These are phyloP conservation scores for Chlamydomonas incerta DNA, from an alignment of 139 green algal species.

Conservation along the genomic window DNA sequence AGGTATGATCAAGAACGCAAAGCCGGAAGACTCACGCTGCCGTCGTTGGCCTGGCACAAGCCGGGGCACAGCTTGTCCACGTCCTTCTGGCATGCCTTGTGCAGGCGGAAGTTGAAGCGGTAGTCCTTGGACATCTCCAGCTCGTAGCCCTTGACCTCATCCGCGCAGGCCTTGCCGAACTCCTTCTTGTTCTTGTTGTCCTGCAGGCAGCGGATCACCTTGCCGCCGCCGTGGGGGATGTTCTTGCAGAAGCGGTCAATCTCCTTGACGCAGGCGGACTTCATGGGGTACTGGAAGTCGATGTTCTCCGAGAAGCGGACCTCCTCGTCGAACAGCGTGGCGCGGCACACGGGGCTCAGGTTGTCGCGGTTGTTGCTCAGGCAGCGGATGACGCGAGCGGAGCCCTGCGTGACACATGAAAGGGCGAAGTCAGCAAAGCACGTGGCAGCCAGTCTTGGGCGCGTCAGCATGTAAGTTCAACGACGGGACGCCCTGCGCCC, in stretches of 20 bases:
- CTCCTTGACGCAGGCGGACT: slow-evolving; percentile 77
- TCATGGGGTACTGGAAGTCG: slow-evolving; percentile 88
- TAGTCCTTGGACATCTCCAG: slow-evolving; percentile 79
- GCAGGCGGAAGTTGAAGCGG: slow-evolving; percentile 89
- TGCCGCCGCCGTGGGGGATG: slow-evolving; percentile 78
- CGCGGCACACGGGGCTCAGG: slow-evolving; percentile 71
- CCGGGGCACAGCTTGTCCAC: slow-evolving; percentile 74
- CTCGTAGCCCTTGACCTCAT: slow-evolving; percentile 79
- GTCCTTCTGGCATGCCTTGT: slow-evolving; percentile 80
- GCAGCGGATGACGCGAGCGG: slow-evolving; percentile 85
- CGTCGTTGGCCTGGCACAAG: slow-evolving; percentile 59
- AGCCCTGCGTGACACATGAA: too few relatives aligned
- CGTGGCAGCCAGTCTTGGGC: too few relatives aligned
- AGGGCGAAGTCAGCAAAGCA: too few relatives aligned
- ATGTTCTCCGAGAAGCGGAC: slow-evolving; percentile 78
- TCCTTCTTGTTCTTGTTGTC: slow-evolving; percentile 73
- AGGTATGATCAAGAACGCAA: too few relatives aligned
- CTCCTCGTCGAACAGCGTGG: slow-evolving; percentile 78
- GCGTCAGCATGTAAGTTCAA: background rate
- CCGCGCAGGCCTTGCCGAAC: slow-evolving; percentile 79
- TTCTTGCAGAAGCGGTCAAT: slow-evolving; percentile 78
- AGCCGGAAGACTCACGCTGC: slow-evolving; percentile 30
- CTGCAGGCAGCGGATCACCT: slow-evolving; percentile 75
- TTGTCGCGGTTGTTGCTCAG: slow-evolving; percentile 75
- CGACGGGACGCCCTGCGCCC: too few relatives aligned